phyloP scores from a whole-genome alignment of 176 grass and related monocot genomes.

The Avena insularis region DNA sequence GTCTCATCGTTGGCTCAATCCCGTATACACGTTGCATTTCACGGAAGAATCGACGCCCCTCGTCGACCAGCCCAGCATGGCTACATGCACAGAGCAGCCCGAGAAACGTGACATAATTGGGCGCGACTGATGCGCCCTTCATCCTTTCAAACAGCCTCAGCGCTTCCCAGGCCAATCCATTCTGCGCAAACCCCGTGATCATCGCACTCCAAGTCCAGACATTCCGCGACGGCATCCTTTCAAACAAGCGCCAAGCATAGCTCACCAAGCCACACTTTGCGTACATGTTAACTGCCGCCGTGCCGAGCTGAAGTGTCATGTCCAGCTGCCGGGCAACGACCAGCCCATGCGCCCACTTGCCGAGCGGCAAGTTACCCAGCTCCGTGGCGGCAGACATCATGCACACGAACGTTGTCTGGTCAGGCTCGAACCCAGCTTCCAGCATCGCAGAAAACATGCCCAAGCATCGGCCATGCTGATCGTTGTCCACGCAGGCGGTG shows the following conservation, averaged over 20 bases:
- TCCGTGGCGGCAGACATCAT: slow-evolving; percentile 50
- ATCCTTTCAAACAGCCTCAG: slow-evolving; percentile 55
- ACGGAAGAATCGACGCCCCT: slow-evolving; percentile 50
- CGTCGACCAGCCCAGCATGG: slow-evolving; percentile 54
- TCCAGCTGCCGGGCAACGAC: slow-evolving; percentile 37
- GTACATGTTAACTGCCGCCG: slow-evolving; percentile 59
- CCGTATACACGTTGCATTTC: slow-evolving; percentile 54
- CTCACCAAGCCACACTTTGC: slow-evolving; percentile 54
- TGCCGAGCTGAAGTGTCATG: slow-evolving; percentile 60
- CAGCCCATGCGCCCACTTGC: slow-evolving; percentile 63
- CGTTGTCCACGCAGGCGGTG: slow-evolving; percentile 41
- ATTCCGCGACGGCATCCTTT: slow-evolving; percentile 45
- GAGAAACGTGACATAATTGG: slow-evolving; percentile 68
- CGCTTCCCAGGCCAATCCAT: slow-evolving; percentile 41
- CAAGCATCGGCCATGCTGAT: neutral
- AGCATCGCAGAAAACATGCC: slow-evolving; percentile 45
- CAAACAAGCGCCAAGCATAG: slow-evolving; percentile 44
- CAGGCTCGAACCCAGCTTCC: slow-evolving; percentile 42
- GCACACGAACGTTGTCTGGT: slow-evolving; percentile 59
- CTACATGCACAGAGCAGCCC: slow-evolving; percentile 58
- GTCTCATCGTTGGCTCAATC: slow-evolving; percentile 60
- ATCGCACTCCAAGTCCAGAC: slow-evolving; percentile 75
- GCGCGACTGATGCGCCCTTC: slow-evolving; percentile 28
- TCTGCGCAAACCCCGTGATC: slow-evolving; percentile 63
- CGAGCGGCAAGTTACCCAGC: slow-evolving; percentile 50